Conservation (phyloP, 2,329 filamentous ascomycete species). For the Byssothecium circinans region DNA sequence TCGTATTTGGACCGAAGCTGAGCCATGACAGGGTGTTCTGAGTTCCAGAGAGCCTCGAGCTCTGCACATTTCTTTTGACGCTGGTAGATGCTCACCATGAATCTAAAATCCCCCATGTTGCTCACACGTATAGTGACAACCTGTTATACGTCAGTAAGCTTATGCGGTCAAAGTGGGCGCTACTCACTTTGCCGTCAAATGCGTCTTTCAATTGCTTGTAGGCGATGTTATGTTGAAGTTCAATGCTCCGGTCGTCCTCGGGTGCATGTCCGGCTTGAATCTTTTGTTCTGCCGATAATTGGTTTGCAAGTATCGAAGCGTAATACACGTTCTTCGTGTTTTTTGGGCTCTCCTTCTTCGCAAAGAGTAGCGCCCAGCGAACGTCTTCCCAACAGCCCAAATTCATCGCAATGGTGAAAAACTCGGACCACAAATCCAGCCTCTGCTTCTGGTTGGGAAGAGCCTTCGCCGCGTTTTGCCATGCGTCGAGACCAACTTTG, state of each 20-base stretch:
- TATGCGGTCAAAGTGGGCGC: background rate
- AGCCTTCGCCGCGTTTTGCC: slow-evolving; percentile 33
- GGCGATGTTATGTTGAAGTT: slow-evolving; percentile 25
- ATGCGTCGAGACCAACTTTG: slow-evolving; percentile 24
- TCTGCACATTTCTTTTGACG: slow-evolving; percentile 27
- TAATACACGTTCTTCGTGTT: slow-evolving; percentile 30
- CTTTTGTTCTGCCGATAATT: slow-evolving; percentile 32
- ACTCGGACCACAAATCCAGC: slow-evolving; percentile 28
- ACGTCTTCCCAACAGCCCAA: slow-evolving; percentile 41
- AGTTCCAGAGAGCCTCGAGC: slow-evolving; percentile 28
- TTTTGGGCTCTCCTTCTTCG: slow-evolving; percentile 27
- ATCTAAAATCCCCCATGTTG: slow-evolving; percentile 36
- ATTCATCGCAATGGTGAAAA: slow-evolving; percentile 31
- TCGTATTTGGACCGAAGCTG: slow-evolving; percentile 24
- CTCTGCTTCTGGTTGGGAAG: slow-evolving; percentile 25
- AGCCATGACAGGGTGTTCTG: slow-evolving; percentile 18
- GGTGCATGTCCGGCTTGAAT: slow-evolving; percentile 3
- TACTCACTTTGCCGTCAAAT: slow-evolving; percentile 25
- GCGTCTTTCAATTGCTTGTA: slow-evolving; percentile 30
- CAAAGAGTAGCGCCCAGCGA: slow-evolving; percentile 31
- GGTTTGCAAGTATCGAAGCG: slow-evolving; percentile 30
- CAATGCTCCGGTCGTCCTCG: slow-evolving; percentile 14
- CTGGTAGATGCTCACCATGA: slow-evolving; percentile 36
- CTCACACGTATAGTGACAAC: slow-evolving; percentile 30
- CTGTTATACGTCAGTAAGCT: slow-evolving; percentile 19